Evolutionary conservation across 73 alveolate species (phyloP), one percentile per base, ranked within the genome.

Genomic region (Diophrys appendiculata): DNA sequence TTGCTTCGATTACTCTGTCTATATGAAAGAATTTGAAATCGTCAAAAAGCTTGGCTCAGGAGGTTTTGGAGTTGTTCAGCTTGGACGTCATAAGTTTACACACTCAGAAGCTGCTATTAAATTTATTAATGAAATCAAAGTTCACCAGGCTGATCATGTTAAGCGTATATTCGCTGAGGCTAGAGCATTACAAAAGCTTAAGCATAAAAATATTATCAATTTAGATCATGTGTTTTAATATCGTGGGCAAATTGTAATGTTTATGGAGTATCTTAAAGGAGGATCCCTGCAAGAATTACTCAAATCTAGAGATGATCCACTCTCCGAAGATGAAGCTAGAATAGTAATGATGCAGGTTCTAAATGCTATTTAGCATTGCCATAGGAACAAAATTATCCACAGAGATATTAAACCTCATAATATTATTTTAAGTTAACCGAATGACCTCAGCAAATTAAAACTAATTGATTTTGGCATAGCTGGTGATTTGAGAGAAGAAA

Each of bases 191-290:
- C 75, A 67, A 31, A 67, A 28, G 24, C 31, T 67, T 5, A 67
- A 28, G 35, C 75, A 67, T 31, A 67, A 67, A 31, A 67, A 67
- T 31, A 67, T 43, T 68, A 67, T 80, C 53, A 72, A 33, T 52
- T 52, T 70, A 32, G 70, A 56, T 30, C 54, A n/a, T 33, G 68
- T 80, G 76, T 72, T 72, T 53, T 79, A 71, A 71, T 65, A 55
- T 27, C 68, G 54, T 53, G 69, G 70, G 74, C 33, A 28, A 54
- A 55, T 91, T 24, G 84, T 88, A 27, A 77, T 92, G 76, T 76
- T 95, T 53, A 94, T 95, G 98, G 99, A 95, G 77, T 89, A 73
- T 71, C 91, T 90, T n/a, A 92, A 86, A 56, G 95, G 94, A 28
- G 98, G 98, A 18, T 55, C 33, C 13, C 78, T 29, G 70, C 68